phyloP scores from a whole-genome alignment of 305 asterid genomes.

The Rubia tinctorum region DNA sequence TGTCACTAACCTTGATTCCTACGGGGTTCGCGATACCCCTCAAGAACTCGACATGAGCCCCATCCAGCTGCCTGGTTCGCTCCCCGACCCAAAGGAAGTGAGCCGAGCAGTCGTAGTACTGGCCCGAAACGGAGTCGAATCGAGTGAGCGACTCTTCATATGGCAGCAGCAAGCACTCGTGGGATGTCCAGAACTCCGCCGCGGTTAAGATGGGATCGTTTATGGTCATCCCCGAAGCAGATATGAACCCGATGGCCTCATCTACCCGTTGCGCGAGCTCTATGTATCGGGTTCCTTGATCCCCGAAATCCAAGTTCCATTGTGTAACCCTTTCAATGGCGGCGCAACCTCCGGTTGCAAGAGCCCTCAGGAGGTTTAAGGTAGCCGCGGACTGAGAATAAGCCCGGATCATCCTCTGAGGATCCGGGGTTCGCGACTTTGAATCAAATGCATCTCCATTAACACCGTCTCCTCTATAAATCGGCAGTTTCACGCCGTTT shows the following conservation, averaged over 20 bases:
- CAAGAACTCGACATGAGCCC: constrained; percentile 81
- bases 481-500: too few relatives aligned
- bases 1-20: constrained; percentile 90
- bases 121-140: constrained; percentile 76
- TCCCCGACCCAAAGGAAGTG: constrained; percentile 87
- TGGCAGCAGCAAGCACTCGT: constrained; percentile 84
- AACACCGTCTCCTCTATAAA: too few relatives aligned
- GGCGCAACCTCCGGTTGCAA: too few relatives aligned
- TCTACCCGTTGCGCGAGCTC: constrained; percentile 80
- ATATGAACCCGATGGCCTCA: constrained; percentile 87
- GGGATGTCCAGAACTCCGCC: constrained; percentile 90
- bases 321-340: too few relatives aligned
- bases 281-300: too few relatives aligned
- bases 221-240: constrained; percentile 79
- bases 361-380: too few relatives aligned
- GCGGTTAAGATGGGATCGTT: constrained; percentile 76
- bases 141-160: constrained; percentile 83
- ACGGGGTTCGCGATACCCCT: constrained; percentile 89
- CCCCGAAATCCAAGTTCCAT: too few relatives aligned
- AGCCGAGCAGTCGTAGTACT: constrained; percentile 79
- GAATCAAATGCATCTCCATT: too few relatives aligned
- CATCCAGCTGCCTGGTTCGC: constrained; percentile 81
- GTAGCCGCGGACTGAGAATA: too few relatives aligned
- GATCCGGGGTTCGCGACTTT: too few relatives aligned
- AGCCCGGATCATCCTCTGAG: too few relatives aligned